Percentiles rank a stretch among this genome's conserved stretches.
phyloP scores from a whole-genome alignment of 768 basidiomycete species.

The Phanerochaete carnosa region DNA sequence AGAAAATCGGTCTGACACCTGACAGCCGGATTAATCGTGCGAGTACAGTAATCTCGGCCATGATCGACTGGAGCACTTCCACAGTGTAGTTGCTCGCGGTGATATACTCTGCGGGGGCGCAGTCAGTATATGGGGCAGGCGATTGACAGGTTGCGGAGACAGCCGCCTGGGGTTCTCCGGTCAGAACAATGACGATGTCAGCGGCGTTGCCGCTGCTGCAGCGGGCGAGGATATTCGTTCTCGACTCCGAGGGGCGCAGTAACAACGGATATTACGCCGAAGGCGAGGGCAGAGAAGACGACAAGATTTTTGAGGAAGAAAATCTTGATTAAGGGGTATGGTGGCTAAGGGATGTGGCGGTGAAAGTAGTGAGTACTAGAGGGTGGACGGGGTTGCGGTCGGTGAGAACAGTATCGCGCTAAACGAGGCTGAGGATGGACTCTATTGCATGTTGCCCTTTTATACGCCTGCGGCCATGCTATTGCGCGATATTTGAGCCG shows the following conservation, averaged over 20 bases:
- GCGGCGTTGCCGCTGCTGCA: conserved; percentile 20
- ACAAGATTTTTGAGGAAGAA: conserved; percentile 28
- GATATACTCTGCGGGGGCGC: conserved; percentile 1
- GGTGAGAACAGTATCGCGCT: neutral
- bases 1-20: too few species aligned
- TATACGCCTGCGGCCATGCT: conserved; percentile 3
- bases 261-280: conserved; percentile 20
- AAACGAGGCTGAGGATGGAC: neutral
- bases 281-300: conserved; percentile 22
- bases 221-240: conserved; percentile 13
- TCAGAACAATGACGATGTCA: conserved; percentile 23
- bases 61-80: conserved; percentile 17
- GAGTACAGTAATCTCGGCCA: conserved; percentile 24
- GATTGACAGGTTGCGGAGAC: conserved; percentile 16
- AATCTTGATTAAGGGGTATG: conserved; percentile 34
- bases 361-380: neutral
- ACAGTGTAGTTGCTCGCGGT: conserved; percentile 22
- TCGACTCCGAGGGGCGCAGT: conserved; percentile 8
- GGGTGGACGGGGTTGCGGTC: neutral
- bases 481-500: neutral
- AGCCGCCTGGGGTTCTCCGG: conserved; percentile 17
- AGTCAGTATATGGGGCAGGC: neutral
- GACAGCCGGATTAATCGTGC: too few species aligned
- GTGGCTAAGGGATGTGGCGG: conserved; percentile 10
- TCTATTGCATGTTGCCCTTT: neutral